Base-by-base conservation (phyloP, 106 monocot species). In the Posidonia australis region DNA sequence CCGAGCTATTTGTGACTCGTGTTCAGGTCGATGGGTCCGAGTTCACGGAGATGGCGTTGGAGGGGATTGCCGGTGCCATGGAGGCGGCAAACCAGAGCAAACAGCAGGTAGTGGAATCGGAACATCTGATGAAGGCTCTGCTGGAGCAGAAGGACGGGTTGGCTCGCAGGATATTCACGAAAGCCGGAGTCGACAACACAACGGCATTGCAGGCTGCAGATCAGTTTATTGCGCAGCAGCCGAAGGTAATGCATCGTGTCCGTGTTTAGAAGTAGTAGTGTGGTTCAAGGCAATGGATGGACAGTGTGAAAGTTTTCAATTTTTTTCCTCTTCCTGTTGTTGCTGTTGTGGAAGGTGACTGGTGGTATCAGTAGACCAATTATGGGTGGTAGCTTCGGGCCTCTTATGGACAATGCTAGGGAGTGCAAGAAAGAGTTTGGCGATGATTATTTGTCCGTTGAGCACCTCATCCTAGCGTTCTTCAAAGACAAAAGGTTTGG, bases 61-160 rank as follows among this genome's bases (percentile, higher is more conserved):
- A 85, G 68, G 93, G 83, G 27, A 77, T 89, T 60, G 20, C 79
- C 28, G 81, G 87, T 69, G 87, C 92, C 0, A 36, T 92, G 57
- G 86, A 87, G 55, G 87, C 82, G 24, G 87, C 92, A 53, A 65
- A 73, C 43, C 53, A 20, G 53, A 82, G 63, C 66, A 92, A 82
- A 31, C 87, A 92, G 26, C 92, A 84, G 64, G 67, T 87, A 49
- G 87, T 92, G 46, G 88, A 94, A 53, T 77, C 89, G 21, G 93
- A 93, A 49, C 89, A 93, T 68, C 68, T 93, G 76, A 89, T 93
- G 93, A 93, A 93, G 77, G 77, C 93, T 25, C 84, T 93, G 53
- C 51, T 93, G 24, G 93, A 93, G 67, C 93, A 93, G 59, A 93
- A 86, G 65, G 93, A 93, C 79, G 93, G 93, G 25, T 72, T 93